phyloP scores from a whole-genome alignment of 2,329 filamentous ascomycete species.

The Trichoderma afroharzianum region DNA sequence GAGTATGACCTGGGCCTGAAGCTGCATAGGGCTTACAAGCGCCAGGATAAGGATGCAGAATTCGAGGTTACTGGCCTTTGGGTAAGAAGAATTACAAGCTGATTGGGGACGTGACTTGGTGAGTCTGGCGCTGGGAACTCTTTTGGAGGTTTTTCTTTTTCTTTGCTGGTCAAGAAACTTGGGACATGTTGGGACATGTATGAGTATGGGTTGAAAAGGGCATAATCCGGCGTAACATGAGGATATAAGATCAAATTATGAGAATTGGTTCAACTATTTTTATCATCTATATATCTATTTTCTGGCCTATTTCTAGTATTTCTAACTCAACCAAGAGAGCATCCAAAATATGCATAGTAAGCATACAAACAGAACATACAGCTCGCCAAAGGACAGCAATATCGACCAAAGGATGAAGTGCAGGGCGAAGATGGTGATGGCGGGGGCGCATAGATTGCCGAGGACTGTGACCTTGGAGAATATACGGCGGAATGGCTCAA shows the following conservation, averaged over 20 bases:
- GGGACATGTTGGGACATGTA: not conserved
- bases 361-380: not conserved
- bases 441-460: not conserved
- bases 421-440: not conserved
- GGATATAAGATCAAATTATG: not conserved
- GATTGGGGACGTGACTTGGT: constrained; percentile 23
- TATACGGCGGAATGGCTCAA: not conserved
- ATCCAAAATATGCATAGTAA: not conserved
- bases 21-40: constrained; percentile 70
- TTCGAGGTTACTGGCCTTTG: constrained; percentile 69
- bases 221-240: not conserved
- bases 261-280: not conserved
- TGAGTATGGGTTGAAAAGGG: not conserved
- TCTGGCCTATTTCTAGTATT: not conserved
- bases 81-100: constrained; percentile 73
- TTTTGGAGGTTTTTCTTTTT: not conserved
- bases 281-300: not conserved
- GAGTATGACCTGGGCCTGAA: constrained; percentile 76
- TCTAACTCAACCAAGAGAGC: not conserved
- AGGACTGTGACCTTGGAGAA: not conserved
- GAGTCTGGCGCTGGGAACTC: not conserved
- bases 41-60: constrained; percentile 62
- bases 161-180: not conserved
- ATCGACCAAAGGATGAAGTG: not conserved
- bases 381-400: not conserved